Evolutionary conservation across 169 alveolate genomes (phyloP).

Genomic region (Babesia sp.): DNA sequence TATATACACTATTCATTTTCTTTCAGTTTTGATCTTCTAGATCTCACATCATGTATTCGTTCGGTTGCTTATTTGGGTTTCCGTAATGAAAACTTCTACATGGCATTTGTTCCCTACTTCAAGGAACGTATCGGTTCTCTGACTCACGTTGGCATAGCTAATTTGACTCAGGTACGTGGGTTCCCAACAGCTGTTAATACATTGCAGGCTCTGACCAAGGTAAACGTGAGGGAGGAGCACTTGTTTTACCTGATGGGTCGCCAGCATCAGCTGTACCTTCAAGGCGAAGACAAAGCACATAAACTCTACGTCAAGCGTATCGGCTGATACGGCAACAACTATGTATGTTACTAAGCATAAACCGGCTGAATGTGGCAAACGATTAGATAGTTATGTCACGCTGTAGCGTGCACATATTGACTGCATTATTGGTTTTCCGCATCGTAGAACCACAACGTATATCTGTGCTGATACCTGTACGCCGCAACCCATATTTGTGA

Average conservation of each 20-base stretch:
- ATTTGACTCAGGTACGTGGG: slow-evolving; percentile 60
- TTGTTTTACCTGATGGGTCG: slow-evolving; percentile 58
- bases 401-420: background rate
- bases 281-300: slow-evolving; percentile 34
- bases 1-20: too few species aligned
- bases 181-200: background rate
- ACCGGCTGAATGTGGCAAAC: too few species aligned
- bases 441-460: slow-evolving; percentile 11
- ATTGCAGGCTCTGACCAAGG: slow-evolving; percentile 53
- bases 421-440: background rate
- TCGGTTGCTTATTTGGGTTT: slow-evolving; percentile 64
- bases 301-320: slow-evolving; percentile 59
- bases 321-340: too few species aligned
- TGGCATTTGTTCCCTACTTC: slow-evolving; percentile 49
- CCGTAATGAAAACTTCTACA: slow-evolving; percentile 53
- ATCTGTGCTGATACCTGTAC: slow-evolving; percentile 11
- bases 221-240: slow-evolving; percentile 40
- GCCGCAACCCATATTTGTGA: slow-evolving; percentile 39
- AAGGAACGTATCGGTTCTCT: slow-evolving; percentile 21
- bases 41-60: slow-evolving; percentile 54
- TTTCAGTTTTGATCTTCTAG: slow-evolving; percentile 37
- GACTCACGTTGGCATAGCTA: slow-evolving; percentile 33
- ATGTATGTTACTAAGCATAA: too few species aligned
- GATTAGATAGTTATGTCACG: too few species aligned
- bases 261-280: slow-evolving; percentile 52